Base-by-base conservation (phyloP, 2,329 filamentous ascomycete species). In the Talaromyces marneffei region DNA sequence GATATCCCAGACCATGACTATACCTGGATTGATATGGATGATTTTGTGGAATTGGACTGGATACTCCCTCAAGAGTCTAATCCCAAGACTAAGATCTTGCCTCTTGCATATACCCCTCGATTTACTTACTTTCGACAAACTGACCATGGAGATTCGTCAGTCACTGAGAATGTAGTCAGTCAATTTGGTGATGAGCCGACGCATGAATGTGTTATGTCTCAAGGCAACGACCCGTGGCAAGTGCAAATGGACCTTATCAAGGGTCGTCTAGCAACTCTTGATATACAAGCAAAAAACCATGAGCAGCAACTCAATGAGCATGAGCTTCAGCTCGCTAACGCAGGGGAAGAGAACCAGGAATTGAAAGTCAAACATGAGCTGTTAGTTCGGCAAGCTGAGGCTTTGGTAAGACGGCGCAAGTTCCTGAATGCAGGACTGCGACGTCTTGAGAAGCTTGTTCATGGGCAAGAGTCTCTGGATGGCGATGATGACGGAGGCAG, bases 1-100 rank as follows among this genome's bases (percentile, higher is more conserved):
- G 93, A 88, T 0, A 99, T 99, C 55, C 93, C 94, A 0, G 94
- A 99, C 72, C 90, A 95, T 59, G 94, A 99, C 70, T 87, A 92
- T 67, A 92, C 88, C 60, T 99, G 94, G 94, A 92, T 99, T 65
- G 94, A 99, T 70, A 97, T 99, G 92, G 94, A 99, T 71, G 94
- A 99, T 72, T 99, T 99, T 75, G 92, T 99, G 31, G 94, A 99
- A 74, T 79, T 99, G 23, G 95, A 97, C 72, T 97, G 93, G 93
- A 92, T 96, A 59, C 77, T 97, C 25, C 93, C 93, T 0, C 89
- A 91, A 14, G 91, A 96, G 70, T 86, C 89, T 33, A 95, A 96
- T 66, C 92, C 93, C 0, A 89, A 95, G 66, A 97, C 93, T 0
- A 92, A 94, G 74, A 99, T 99, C 50, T 77, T 99, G 59, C 95